phyloP scores from a whole-genome alignment of 2,329 filamentous ascomycete genomes.

The Fusarium scirpi region DNA sequence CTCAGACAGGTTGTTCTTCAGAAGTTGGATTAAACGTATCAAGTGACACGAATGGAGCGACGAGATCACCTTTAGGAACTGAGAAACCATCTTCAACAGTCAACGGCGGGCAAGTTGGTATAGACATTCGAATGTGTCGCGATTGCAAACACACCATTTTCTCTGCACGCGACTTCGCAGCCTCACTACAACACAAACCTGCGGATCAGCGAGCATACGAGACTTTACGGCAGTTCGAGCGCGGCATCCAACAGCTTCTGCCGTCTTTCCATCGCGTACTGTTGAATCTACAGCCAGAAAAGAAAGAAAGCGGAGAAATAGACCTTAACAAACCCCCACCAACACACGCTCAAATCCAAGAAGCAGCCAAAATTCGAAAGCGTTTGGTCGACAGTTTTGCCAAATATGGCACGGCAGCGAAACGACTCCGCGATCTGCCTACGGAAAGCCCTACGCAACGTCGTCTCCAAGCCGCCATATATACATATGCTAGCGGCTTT shows the following conservation, averaged over 20 bases:
- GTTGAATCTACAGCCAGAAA: conserved; percentile 72
- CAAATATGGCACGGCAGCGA: conserved; percentile 86
- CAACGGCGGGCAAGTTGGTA: conserved; percentile 65
- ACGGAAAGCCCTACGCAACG: conserved; percentile 78
- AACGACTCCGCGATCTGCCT: conserved; percentile 82
- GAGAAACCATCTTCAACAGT: conserved; percentile 54
- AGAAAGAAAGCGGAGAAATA: conserved; percentile 53
- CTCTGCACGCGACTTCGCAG: conserved; percentile 79
- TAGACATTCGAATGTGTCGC: conserved; percentile 92
- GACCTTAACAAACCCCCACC: conserved; percentile 59
- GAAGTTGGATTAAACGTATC: conserved; percentile 86
- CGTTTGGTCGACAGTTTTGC: conserved; percentile 88
- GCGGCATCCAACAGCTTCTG: conserved; percentile 83
- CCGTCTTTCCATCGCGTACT: conserved; percentile 87
- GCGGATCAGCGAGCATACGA: conserved; percentile 84
- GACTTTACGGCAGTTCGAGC: conserved; percentile 87
- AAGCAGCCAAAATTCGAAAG: conserved; percentile 90
- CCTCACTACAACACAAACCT: conserved; percentile 74
- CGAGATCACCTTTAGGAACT: conserved; percentile 50
- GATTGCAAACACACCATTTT: conserved; percentile 78
- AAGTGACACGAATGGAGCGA: conserved; percentile 52
- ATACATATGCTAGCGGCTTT: conserved; percentile 84
- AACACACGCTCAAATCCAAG: conserved; percentile 77
- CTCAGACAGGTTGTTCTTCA: conserved; percentile 83
- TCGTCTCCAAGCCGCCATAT: conserved; percentile 82